Evolutionary conservation across 441 rosid genomes (phyloP).

Genomic region (Dalechampia spathulata): DNA sequence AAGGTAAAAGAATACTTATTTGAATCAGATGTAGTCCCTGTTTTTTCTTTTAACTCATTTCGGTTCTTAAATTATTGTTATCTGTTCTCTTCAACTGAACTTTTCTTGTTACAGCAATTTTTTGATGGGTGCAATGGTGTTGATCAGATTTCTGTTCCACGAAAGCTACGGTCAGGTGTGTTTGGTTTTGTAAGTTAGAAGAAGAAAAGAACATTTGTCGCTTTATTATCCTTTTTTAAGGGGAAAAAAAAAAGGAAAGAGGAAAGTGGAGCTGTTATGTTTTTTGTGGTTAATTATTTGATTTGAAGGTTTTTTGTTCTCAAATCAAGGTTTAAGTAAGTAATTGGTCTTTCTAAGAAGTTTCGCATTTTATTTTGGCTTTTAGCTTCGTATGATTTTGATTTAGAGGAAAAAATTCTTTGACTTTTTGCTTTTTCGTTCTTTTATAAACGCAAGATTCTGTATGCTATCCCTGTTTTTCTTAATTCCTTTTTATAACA

Average conservation of each 20-base stretch:
- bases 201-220: background rate
- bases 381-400: slow-evolving; percentile 20
- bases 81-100: background rate
- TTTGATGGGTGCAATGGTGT: slow-evolving; percentile 45
- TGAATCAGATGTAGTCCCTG: no score
- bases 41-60: background rate
- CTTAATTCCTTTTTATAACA: slow-evolving; percentile 12
- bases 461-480: slow-evolving; percentile 23
- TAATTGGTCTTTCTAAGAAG: slow-evolving; percentile 38
- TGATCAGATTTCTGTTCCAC: slow-evolving; percentile 76
- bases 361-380: slow-evolving; percentile 35
- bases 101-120: slow-evolving; percentile 30
- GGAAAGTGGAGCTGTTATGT: background rate
- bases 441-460: slow-evolving; percentile 51
- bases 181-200: slow-evolving; percentile 24
- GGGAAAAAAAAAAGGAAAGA: no score
- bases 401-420: slow-evolving; percentile 50
- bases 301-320: slow-evolving; percentile 17
- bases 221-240: background rate
- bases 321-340: slow-evolving; percentile 20
- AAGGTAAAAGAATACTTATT: no score
- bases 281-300: slow-evolving; percentile 14
- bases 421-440: slow-evolving; percentile 40
- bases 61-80: slow-evolving; percentile 2
- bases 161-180: slow-evolving; percentile 98